These are phyloP conservation scores for Umbellularia californica DNA, from an alignment of 164 flowering plant genomes.

Conservation along the genomic window DNA sequence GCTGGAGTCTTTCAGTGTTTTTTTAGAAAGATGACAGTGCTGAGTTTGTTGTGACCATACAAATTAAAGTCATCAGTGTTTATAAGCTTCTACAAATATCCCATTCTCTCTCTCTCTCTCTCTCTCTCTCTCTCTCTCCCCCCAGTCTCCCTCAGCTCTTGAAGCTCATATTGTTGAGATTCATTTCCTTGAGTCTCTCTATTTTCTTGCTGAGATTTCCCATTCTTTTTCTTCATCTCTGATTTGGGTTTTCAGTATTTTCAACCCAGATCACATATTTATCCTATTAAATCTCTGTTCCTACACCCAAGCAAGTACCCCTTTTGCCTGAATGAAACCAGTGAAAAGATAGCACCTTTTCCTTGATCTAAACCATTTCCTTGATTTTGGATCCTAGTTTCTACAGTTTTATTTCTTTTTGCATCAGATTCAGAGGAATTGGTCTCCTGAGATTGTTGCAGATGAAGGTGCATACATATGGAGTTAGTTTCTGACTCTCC, in stretches of 20 bases:
- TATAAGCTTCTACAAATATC: no score
- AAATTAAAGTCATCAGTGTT: not conserved
- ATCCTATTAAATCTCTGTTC: not conserved
- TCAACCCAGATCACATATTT: conserved; percentile 17
- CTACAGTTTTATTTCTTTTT: conserved; percentile 1
- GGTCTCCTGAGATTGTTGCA: conserved; percentile 21
- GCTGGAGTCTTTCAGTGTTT: no score
- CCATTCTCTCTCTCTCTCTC: not conserved
- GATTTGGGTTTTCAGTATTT: conserved; percentile 17
- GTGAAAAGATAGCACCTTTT: conserved; percentile 1
- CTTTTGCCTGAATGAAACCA: not conserved
- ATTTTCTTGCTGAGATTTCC: not conserved
- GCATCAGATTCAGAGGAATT: conserved; percentile 21
- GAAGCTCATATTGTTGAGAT: conserved; percentile 7
- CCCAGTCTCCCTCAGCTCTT: not conserved
- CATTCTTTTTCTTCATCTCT: not conserved
- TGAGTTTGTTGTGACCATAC: not conserved
- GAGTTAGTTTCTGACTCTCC: conserved; percentile 18
- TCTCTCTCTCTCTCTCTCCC: not conserved
- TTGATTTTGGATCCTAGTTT: conserved; percentile 1
- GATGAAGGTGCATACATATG: conserved; percentile 3
- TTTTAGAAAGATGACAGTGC: not conserved
- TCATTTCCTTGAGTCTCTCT: conserved; percentile 12
- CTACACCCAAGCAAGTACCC: not conserved
- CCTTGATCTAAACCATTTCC: not conserved